A percentile compares a stretch with the other conserved stretches of the same genome.
These are phyloP conservation scores for Cryoendolithus antarcticus DNA, from an alignment of 2,329 filamentous ascomycete species.

Conservation along the genomic window DNA sequence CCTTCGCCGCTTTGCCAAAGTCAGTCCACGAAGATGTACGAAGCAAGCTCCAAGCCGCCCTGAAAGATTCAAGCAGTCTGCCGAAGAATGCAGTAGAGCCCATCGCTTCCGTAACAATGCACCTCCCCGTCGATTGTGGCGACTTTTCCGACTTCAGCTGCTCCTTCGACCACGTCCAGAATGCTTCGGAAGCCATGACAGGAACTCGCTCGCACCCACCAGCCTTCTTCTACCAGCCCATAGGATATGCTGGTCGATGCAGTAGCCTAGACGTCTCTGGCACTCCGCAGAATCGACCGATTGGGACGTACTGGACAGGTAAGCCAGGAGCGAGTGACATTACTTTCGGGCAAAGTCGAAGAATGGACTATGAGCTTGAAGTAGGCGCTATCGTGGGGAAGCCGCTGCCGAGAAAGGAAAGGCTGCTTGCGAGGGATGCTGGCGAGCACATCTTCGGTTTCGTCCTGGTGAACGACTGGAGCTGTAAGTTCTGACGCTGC, in stretches of 20 bases:
- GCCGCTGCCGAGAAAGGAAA: constrained; percentile 25
- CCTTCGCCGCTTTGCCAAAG: constrained; percentile 35
- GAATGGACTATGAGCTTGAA: constrained; percentile 39
- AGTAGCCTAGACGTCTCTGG: constrained; percentile 42
- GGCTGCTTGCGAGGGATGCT: constrained; percentile 27
- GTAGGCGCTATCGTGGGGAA: constrained; percentile 32
- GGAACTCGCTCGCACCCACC: constrained; percentile 30
- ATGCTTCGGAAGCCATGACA: constrained; percentile 33
- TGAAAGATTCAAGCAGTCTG: constrained; percentile 6
- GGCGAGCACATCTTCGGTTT: constrained; percentile 49
- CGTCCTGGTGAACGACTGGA: constrained; percentile 51
- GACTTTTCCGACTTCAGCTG: constrained; percentile 49
- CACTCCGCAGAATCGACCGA: constrained; percentile 35
- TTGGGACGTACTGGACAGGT: constrained; percentile 29
- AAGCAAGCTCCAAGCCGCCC: constrained; percentile 24
- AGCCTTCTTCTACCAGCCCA: constrained; percentile 35
- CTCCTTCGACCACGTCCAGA: constrained; percentile 39
- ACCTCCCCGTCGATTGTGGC: constrained; percentile 42
- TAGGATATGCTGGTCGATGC: constrained; percentile 44
- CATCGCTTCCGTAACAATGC: constrained; percentile 34
- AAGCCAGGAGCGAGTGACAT: constrained; percentile 37
- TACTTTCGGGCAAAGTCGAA: constrained; percentile 30
- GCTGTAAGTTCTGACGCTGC: constrained; percentile 8
- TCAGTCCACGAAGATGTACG: constrained; percentile 25
- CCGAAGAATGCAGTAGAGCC: constrained; percentile 14